Evolutionary conservation across 2,329 filamentous ascomycete species (phyloP), one percentile per base, ranked within the genome.

Genomic region (Spiromastix sp.): DNA sequence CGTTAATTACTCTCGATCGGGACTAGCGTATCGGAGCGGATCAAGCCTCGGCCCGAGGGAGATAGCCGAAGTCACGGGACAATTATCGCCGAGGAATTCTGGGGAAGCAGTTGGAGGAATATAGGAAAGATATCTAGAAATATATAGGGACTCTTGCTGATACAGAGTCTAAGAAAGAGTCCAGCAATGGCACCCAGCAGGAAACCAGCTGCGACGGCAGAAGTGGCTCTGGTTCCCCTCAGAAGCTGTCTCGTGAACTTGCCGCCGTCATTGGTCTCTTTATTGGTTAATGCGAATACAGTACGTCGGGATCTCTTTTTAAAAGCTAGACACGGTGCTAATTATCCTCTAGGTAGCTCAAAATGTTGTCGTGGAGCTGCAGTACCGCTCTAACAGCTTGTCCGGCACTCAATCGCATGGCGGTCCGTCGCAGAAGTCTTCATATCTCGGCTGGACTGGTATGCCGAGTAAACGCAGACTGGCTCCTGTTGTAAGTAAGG

Each of bases 211-310:
- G 79, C 79, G 21, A 71, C 81, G 42, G 86, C 85, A 40, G 87
- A 94, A 64, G 72, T 96, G 46, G 81, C 81, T 36, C 72, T 96
- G 41, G 76, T 85, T 31, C 84, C 87, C 48, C 72, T 96, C 40
- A 93, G 93, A 68, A 96, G 81, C 59, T 98, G 91, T 63, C 71
- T 98, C 34, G 84, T 94, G 57, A 96, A 96, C 62, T 73, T 98
- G 33, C 91, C 91, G 31, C 64, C 83, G 4, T 81, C 84, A 17
- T 68, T 98, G 38, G 86, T 93, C 38, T 80, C 84, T 22, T 63
- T 94, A 36, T 74, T 98, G 32, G 76, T 89, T 48, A 93, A 87
- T 63, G 74, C 87, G 48, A 93, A 96, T 56, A 87, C 87, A 28
- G 84, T 93, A 70, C 63, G 81, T 57, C 25, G 25, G 38, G 34